Base-by-base conservation (phyloP, 768 basidiomycete species). In the Leccinum subtestaceum region DNA sequence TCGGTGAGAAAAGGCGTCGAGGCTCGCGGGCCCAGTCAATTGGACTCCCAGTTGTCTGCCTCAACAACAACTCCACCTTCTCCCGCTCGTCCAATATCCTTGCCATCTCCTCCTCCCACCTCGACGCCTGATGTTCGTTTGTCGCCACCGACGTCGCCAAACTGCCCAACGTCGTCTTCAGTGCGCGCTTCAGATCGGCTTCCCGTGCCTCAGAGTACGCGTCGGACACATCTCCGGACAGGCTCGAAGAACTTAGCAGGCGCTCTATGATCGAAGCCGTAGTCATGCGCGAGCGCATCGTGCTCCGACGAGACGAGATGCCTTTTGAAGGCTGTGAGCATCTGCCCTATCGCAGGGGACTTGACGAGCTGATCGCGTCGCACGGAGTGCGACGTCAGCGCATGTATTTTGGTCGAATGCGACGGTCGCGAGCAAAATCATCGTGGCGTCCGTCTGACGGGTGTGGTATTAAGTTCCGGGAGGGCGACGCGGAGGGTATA, bases 131-230 rank as follows among this genome's bases (percentile, higher is more conserved):
- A 61, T 86, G 80, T 19, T 86, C 85, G 55, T 89, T 90, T 32
- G 91, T 84, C 36, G 75, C 71, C 31, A 84, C 80, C 53, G 91
- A 75, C 17, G 81, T 77, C 23, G 81, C 80, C 23, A 91, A 77
- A 63, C 88, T 89, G 1, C 83, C 84, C 52, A 91, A 63, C 2
- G 89, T 84, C 1, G 84, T 80, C 61, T 85, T 86, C 47, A 91
- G 72, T 2, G 86, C 88, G 0, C 84, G 80, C 57, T 82, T 84
- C 31, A 91, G 74, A 46, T 90, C 88, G 53, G 80, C 83, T 61
- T 89, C 87, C 0, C 81, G 76, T 1, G 79, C 73, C 50, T 81
- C 81, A 1, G 43, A 58, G 13, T 78, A 76, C 5, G 75, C 76
- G 38, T 85, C 84, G 0, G 85, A 84, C 1, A 8, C 27, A 27